Conservation (phyloP, 176 grass and related monocot genomes). For the Echinochloa phyllopogon region DNA sequence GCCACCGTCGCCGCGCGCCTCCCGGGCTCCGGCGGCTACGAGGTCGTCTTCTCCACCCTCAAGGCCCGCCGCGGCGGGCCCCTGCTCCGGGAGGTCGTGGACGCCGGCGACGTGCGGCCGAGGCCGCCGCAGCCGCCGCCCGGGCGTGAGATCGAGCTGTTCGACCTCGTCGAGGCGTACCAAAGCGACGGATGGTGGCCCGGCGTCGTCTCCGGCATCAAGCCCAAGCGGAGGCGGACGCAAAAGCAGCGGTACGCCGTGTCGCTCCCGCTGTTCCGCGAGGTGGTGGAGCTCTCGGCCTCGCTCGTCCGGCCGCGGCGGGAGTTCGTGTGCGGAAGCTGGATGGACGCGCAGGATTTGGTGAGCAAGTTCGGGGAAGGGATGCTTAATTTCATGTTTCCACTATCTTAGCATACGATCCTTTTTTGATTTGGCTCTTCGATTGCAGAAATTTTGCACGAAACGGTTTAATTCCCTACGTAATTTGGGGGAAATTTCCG, state of each 20-base stretch:
- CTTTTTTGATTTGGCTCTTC: not conserved
- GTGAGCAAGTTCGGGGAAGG: not conserved
- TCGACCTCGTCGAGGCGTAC: conserved; percentile 63
- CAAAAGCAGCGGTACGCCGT: conserved; percentile 41
- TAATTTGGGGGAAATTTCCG: not conserved
- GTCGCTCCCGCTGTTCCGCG: conserved; percentile 50
- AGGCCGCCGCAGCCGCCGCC: not conserved
- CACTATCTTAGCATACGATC: not conserved
- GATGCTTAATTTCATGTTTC: not conserved
- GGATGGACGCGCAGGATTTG: conserved; percentile 45
- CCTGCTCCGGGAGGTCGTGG: conserved; percentile 11
- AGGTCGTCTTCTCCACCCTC: conserved; percentile 36
- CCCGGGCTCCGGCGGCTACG: not conserved
- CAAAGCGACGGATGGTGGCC: conserved; percentile 69
- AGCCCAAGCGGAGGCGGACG: not conserved
- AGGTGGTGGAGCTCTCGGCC: conserved; percentile 31
- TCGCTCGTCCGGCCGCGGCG: conserved; percentile 51
- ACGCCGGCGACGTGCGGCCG: conserved; percentile 19
- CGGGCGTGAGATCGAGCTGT: not conserved
- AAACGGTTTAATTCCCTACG: not conserved
- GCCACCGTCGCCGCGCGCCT: conserved; percentile 33
- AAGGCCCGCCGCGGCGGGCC: not conserved
- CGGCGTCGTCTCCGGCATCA: conserved; percentile 50
- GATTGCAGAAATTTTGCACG: not conserved
- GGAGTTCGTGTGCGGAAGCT: conserved; percentile 45